A percentile compares a stretch with the other conserved stretches of the same genome.
Conservation (phyloP, 1,284 basidiomycete genomes). For the Cystobasidiaceae sp. region DNA sequence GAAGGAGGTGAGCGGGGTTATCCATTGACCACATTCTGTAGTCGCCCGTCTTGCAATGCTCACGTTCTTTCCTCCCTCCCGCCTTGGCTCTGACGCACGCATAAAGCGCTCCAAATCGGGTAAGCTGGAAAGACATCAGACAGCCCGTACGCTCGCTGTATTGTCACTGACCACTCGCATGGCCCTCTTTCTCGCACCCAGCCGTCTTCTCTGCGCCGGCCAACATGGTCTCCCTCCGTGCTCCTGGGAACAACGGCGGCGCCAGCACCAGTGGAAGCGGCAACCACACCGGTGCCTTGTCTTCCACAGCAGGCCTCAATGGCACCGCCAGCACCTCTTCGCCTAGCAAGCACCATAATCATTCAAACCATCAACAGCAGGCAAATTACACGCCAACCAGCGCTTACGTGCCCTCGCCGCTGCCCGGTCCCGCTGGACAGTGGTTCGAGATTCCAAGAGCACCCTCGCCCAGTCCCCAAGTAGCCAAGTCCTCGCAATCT, state of each 20-base stretch:
- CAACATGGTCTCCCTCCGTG: slow-evolving; percentile 25
- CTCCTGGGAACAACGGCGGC: neutral
- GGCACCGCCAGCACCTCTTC: neutral
- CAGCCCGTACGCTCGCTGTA: neutral
- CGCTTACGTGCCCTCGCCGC: slow-evolving; percentile 1
- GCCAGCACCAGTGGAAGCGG: neutral
- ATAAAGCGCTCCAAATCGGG: slow-evolving; percentile 22
- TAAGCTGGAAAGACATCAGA: neutral
- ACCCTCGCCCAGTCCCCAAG: neutral
- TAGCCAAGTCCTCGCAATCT: neutral
- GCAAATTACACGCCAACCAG: slow-evolving; percentile 6
- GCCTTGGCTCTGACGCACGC: neutral
- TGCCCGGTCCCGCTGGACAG: slow-evolving; percentile 6
- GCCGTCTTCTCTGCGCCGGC: slow-evolving; percentile 23
- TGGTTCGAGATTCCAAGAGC: slow-evolving; percentile 3
- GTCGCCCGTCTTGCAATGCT: neutral
- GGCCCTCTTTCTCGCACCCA: neutral
- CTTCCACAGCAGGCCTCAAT: neutral
- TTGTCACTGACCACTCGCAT: neutral
- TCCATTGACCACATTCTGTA: neutral
- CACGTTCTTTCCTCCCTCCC: neutral
- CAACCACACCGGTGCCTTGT: neutral
- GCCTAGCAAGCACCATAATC: neutral
- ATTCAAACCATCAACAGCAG: neutral
- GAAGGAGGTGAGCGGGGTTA: slow-evolving; percentile 18